phyloP scores from a whole-genome alignment of 345 rosid genomes.

The Acer negundo region DNA sequence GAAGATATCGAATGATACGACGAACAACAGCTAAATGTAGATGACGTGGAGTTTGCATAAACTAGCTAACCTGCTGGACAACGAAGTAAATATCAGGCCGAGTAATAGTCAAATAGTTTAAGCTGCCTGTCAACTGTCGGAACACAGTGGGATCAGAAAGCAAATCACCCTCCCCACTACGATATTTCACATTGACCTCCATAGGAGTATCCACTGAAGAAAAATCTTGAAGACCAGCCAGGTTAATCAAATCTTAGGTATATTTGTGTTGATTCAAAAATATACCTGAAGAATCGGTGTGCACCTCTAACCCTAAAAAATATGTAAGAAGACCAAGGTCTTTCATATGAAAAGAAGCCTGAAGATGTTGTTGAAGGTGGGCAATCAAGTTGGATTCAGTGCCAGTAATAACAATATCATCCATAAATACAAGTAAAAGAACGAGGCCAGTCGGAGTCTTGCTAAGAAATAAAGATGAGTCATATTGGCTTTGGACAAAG shows the following conservation, averaged over 20 bases:
- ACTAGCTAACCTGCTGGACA: conserved; percentile 11
- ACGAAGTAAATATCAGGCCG: background rate
- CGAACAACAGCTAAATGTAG: background rate
- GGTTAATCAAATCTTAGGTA: background rate
- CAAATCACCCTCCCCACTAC: background rate
- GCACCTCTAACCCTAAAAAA: background rate
- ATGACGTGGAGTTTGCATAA: background rate
- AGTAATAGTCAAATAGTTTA: conserved; percentile 10
- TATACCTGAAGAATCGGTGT: background rate
- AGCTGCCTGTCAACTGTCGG: background rate
- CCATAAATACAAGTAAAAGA: background rate
- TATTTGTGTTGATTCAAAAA: conserved; percentile 9
- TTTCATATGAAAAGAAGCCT: conserved; percentile 7
- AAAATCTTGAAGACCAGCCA: conserved; percentile 5
- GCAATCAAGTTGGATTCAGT: background rate
- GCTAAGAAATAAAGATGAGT: background rate
- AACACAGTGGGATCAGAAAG: background rate
- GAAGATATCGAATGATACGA: conserved; percentile 7
- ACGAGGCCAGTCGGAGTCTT: background rate
- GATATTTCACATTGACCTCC: background rate
- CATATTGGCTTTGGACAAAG: background rate
- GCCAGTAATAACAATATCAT: conserved; percentile 3
- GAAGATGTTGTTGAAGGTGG: no score
- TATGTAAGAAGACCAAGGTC: background rate
- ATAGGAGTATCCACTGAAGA: background rate